A percentile compares a stretch with the other conserved stretches of the same genome.
Evolutionary conservation across 805 yeast species (phyloP).

Genomic region (Nematodospora valgi): DNA sequence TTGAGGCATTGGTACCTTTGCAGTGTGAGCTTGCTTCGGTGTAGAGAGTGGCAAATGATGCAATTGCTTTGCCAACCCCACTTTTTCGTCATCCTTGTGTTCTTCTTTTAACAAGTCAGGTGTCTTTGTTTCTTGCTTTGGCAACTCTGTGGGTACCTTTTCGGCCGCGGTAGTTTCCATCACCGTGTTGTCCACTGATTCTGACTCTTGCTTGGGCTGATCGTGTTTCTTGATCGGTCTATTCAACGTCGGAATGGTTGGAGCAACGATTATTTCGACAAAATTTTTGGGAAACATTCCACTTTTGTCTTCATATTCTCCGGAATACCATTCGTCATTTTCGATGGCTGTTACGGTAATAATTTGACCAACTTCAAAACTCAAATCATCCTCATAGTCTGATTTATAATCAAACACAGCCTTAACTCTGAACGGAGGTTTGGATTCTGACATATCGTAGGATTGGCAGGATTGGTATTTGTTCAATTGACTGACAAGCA

Average conservation of each 20-base stretch:
- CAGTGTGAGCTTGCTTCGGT: neutral
- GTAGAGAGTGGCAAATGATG: neutral
- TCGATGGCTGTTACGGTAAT: slow-evolving; percentile 76
- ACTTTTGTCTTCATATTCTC: slow-evolving; percentile 56
- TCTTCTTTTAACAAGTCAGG: neutral
- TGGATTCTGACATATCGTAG: slow-evolving; percentile 8
- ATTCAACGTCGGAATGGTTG: slow-evolving; percentile 11
- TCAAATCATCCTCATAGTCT: slow-evolving; percentile 76
- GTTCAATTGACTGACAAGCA: no score
- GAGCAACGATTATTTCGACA: slow-evolving; percentile 45
- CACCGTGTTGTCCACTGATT: neutral
- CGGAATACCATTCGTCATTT: slow-evolving; percentile 91
- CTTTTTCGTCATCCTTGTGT: neutral
- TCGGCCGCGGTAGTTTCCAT: neutral
- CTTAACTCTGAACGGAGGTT: slow-evolving; percentile 59
- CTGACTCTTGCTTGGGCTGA: slow-evolving; percentile 5
- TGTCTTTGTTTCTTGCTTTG: slow-evolving; percentile 6
- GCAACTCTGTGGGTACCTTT: slow-evolving; percentile 4
- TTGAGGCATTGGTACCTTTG: slow-evolving; percentile 14
- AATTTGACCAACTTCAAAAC: slow-evolving; percentile 62
- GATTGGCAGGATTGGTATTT: no score
- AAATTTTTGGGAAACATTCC: slow-evolving; percentile 91
- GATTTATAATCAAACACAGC: slow-evolving; percentile 64
- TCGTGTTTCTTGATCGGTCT: slow-evolving; percentile 5
- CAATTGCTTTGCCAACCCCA: neutral